phyloP scores from a whole-genome alignment of 352 stramenopile species.

The Pythium rhizo-oryzae region DNA sequence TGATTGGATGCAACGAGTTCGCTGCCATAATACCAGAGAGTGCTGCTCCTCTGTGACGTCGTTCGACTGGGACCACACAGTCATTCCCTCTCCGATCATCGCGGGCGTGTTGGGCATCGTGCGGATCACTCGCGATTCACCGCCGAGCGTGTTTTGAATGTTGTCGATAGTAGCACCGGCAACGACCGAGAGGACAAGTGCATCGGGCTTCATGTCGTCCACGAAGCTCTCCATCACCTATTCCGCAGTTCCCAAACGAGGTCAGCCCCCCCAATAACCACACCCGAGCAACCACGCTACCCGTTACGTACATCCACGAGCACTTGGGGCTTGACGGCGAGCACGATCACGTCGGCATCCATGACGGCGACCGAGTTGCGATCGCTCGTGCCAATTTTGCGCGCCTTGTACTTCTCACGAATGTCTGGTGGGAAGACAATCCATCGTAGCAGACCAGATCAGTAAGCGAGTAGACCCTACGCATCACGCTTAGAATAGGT shows the following conservation, averaged over 20 bases:
- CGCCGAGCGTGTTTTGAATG: constrained; percentile 59
- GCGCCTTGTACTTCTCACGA: constrained; percentile 60
- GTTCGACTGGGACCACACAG: constrained; percentile 90
- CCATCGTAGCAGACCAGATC: neutral
- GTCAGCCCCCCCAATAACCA: neutral
- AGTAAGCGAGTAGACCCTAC: neutral
- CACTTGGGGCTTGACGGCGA: constrained; percentile 96
- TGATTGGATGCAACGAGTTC: neutral
- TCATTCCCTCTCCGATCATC: constrained; percentile 94
- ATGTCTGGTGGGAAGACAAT: constrained; percentile 36
- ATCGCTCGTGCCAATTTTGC: constrained; percentile 61
- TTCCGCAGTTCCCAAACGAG: neutral
- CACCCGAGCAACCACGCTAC: neutral
- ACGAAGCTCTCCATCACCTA: constrained; percentile 73
- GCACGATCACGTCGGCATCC: constrained; percentile 91
- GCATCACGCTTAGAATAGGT: neutral
- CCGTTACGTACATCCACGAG: constrained; percentile 64
- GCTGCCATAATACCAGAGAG: constrained; percentile 36
- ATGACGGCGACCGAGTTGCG: constrained; percentile 64
- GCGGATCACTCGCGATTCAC: constrained; percentile 85
- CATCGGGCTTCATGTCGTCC: constrained; percentile 51
- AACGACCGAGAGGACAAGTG: constrained; percentile 84
- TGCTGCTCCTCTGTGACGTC: constrained; percentile 82
- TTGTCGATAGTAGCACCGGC: constrained; percentile 81
- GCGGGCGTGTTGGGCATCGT: constrained; percentile 97